phyloP scores from a whole-genome alignment of 1,139 yeast species.

The Candida albicans region DNA sequence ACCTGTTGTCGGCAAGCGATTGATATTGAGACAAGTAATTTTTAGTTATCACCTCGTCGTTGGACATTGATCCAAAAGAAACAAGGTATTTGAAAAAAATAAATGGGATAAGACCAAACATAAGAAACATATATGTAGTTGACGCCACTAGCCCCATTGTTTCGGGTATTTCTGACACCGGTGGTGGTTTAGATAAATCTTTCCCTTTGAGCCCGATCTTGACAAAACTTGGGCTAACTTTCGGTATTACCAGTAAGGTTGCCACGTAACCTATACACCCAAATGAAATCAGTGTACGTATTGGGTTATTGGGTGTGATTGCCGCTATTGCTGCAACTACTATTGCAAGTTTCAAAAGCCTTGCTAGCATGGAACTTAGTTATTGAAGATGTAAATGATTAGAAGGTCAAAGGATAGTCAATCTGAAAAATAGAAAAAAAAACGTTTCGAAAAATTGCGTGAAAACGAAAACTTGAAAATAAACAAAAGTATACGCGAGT shows the following conservation, averaged over 20 bases:
- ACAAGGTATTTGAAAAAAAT: conserved; percentile 80
- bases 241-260: conserved; percentile 64
- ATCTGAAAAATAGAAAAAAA: conserved; percentile 1
- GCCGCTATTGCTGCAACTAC: conserved; percentile 21
- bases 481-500: background rate
- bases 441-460: too few species aligned
- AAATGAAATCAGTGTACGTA: conserved; percentile 62
- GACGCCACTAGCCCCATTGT: conserved; percentile 90
- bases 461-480: conserved; percentile 3
- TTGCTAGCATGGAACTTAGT: conserved; percentile 5
- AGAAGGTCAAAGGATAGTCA: conserved; percentile 1
- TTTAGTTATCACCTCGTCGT: conserved; percentile 34
- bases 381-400: background rate
- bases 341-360: conserved; percentile 16
- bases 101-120: conserved; percentile 88
- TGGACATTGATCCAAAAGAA: conserved; percentile 40
- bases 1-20: conserved; percentile 29
- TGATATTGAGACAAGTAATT: conserved; percentile 39
- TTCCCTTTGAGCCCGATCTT: conserved; percentile 79
- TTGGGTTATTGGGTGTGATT: conserved; percentile 34
- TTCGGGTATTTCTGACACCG: conserved; percentile 69
- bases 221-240: conserved; percentile 63
- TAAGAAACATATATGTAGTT: conserved; percentile 71
- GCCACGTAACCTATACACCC: conserved; percentile 63
- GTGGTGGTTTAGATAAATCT: conserved; percentile 73